These are phyloP conservation scores for Ophiostoma ulmi DNA, from an alignment of 2,329 filamentous ascomycete genomes.

Conservation along the genomic window DNA sequence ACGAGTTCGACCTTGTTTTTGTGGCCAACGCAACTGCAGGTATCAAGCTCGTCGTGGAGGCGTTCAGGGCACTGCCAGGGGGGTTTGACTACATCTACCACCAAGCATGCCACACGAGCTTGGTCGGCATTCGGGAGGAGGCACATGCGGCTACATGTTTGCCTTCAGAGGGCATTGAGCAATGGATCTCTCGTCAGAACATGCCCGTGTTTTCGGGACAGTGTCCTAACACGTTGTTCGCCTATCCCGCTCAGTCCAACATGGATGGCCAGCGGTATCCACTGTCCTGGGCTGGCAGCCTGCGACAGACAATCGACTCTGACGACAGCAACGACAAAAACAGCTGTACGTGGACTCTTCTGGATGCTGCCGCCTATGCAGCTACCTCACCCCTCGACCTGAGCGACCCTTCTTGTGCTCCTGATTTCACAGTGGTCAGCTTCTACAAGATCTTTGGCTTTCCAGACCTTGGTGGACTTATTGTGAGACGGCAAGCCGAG, in stretches of 20 bases:
- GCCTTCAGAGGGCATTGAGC: conserved; percentile 55
- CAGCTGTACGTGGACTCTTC: conserved; percentile 55
- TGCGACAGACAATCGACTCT: conserved; percentile 18
- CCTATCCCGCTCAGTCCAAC: conserved; percentile 88
- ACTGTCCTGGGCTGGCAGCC: conserved; percentile 55
- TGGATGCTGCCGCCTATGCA: conserved; percentile 78
- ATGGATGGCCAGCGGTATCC: conserved; percentile 78
- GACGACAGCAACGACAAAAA: not conserved
- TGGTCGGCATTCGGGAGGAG: conserved; percentile 74
- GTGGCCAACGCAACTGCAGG: conserved; percentile 88
- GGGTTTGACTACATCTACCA: conserved; percentile 84
- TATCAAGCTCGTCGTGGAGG: conserved; percentile 80
- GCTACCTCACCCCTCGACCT: conserved; percentile 74
- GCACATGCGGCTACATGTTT: conserved; percentile 63
- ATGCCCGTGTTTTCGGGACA: not conserved
- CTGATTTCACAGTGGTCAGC: conserved; percentile 83
- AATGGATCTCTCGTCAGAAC: conserved; percentile 52
- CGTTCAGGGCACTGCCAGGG: conserved; percentile 59
- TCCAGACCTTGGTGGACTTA: conserved; percentile 78
- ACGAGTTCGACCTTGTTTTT: conserved; percentile 82
- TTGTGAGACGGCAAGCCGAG: conserved; percentile 69
- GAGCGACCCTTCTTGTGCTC: conserved; percentile 52
- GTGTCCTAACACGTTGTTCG: conserved; percentile 50
- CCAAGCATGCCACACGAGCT: conserved; percentile 75
- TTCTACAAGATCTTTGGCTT: conserved; percentile 99